These are phyloP conservation scores for Cylindrotheca closterium DNA, from an alignment of 108 stramenopile species.

Conservation along the genomic window DNA sequence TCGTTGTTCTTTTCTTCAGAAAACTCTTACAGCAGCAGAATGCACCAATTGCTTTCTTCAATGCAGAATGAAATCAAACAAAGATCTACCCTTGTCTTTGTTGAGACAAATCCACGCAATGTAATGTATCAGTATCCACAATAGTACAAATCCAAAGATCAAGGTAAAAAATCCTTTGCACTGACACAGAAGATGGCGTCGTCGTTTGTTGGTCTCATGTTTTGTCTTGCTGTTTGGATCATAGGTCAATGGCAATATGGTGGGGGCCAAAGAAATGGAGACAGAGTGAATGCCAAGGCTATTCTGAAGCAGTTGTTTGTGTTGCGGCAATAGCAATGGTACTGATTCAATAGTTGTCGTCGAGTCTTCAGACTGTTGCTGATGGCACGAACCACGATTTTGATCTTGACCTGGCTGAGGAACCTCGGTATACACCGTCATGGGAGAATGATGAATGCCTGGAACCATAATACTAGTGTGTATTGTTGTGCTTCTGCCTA, in stretches of 20 bases:
- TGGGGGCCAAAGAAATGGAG: not conserved
- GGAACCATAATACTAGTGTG: too few relatives aligned
- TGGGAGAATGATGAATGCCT: too few relatives aligned
- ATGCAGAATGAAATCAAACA: too few relatives aligned
- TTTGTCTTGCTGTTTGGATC: not conserved
- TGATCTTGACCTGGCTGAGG: not conserved
- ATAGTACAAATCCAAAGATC: not conserved
- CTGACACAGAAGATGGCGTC: too few relatives aligned
- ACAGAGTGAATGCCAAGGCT: not conserved
- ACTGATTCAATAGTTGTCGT: not conserved
- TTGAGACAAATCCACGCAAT: not conserved
- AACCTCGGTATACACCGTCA: not conserved
- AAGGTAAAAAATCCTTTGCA: not conserved
- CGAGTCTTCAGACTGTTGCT: too few relatives aligned
- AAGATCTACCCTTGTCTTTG: too few relatives aligned
- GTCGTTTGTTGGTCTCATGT: too few relatives aligned
- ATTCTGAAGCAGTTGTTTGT: not conserved
- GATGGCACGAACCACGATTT: not conserved
- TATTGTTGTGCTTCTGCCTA: too few relatives aligned
- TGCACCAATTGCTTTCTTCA: too few relatives aligned
- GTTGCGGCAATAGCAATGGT: not conserved
- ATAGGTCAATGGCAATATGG: not conserved
- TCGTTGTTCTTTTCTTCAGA: too few relatives aligned
- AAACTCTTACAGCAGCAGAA: too few relatives aligned
- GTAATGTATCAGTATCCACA: not conserved